Evolutionary conservation across 257 asterid species (phyloP).

Genomic region (Nicotiana tomentosiformis): DNA sequence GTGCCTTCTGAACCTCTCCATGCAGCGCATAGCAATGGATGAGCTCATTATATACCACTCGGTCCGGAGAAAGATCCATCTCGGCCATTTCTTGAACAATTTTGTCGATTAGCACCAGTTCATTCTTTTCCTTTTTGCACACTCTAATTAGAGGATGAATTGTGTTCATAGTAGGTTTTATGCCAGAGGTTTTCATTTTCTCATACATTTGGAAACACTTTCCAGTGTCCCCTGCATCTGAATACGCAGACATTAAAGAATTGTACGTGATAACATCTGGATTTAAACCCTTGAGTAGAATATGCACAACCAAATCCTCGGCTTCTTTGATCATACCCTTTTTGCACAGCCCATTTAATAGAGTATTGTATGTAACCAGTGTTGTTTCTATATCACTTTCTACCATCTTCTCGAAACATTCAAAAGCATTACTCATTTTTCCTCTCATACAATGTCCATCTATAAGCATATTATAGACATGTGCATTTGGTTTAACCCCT

Average conservation of each 20-base stretch:
- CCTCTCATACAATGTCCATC: constrained; percentile 55
- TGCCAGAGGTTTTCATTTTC: constrained; percentile 51
- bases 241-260: constrained; percentile 57
- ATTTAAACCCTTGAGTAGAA: constrained; percentile 40
- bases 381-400: constrained; percentile 37
- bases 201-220: constrained; percentile 54
- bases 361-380: constrained; percentile 59
- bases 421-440: constrained; percentile 35
- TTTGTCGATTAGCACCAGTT: constrained; percentile 41
- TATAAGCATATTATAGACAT: constrained; percentile 61
- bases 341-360: constrained; percentile 55
- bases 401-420: constrained; percentile 48
- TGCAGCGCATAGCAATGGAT: constrained; percentile 45
- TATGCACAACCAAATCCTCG: constrained; percentile 45
- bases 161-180: constrained; percentile 59
- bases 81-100: constrained; percentile 49
- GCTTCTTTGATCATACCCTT: constrained; percentile 56
- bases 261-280: constrained; percentile 76
- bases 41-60: constrained; percentile 55
- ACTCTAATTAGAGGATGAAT: constrained; percentile 55
- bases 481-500: constrained; percentile 55
- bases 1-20: constrained; percentile 43
- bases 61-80: constrained; percentile 46
- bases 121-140: constrained; percentile 32
- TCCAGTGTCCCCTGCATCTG: constrained; percentile 35